Conservation (phyloP, 2,329 filamentous ascomycete species). For the Fusarium fujikuroi region DNA sequence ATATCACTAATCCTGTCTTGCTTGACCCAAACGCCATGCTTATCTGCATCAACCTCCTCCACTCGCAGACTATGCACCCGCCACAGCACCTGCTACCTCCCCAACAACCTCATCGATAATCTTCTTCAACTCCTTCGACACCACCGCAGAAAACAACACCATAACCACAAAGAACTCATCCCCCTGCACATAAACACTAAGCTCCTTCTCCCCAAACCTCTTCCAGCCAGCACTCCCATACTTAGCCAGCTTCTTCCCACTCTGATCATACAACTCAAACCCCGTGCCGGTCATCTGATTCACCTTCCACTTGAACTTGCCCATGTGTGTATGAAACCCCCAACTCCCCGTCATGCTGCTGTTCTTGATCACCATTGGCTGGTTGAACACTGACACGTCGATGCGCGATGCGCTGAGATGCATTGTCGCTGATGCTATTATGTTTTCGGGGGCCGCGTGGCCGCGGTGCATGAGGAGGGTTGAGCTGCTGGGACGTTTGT, state of each 20-base stretch:
- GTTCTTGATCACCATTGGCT: slow-evolving; percentile 33
- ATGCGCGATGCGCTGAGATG: slow-evolving; percentile 28
- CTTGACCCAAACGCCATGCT: background rate
- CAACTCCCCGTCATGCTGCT: slow-evolving; percentile 31
- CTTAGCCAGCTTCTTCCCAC: slow-evolving; percentile 34
- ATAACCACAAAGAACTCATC: slow-evolving; percentile 39
- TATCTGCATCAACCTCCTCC: background rate
- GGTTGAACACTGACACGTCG: slow-evolving; percentile 34
- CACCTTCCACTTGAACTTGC: slow-evolving; percentile 45
- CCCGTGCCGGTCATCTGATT: slow-evolving; percentile 27
- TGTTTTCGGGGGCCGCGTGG: slow-evolving; percentile 12
- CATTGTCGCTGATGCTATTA: slow-evolving; percentile 34
- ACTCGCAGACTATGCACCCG: background rate
- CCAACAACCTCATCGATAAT: slow-evolving; percentile 15
- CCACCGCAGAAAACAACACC: slow-evolving; percentile 35
- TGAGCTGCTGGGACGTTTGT: slow-evolving; percentile 16
- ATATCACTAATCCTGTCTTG: background rate
- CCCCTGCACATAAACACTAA: slow-evolving; percentile 34
- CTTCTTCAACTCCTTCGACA: slow-evolving; percentile 20
- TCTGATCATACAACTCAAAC: slow-evolving; percentile 31
- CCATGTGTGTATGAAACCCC: slow-evolving; percentile 30
- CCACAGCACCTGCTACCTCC: slow-evolving; percentile 7
- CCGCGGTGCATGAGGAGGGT: slow-evolving; percentile 33
- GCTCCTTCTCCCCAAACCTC: slow-evolving; percentile 29
- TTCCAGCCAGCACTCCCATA: slow-evolving; percentile 26